phyloP scores from a whole-genome alignment of 2,329 filamentous ascomycete species.

The Sporothrix luriei region DNA sequence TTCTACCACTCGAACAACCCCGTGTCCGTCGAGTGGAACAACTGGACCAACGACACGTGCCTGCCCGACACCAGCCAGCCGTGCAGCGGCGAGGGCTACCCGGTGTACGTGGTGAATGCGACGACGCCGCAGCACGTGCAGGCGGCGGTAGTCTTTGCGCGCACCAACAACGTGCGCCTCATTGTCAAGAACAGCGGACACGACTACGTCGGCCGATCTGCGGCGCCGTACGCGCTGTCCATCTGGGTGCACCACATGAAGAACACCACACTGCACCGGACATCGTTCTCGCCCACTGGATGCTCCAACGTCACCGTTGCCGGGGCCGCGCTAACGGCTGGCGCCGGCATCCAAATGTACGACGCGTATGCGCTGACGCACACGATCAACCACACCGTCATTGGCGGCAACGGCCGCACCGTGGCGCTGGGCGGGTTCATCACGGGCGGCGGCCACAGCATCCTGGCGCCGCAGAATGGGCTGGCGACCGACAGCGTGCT shows the following conservation, averaged over 20 bases:
- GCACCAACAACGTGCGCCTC: constrained; percentile 43
- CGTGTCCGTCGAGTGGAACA: constrained; percentile 46
- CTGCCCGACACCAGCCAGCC: constrained; percentile 47
- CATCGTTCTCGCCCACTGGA: constrained; percentile 27
- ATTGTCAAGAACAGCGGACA: constrained; percentile 50
- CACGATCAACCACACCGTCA: constrained; percentile 51
- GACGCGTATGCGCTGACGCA: constrained; percentile 53
- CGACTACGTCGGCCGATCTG: constrained; percentile 48
- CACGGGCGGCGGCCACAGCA: constrained; percentile 63
- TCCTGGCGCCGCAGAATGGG: constrained; percentile 57
- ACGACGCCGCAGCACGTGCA: constrained; percentile 44
- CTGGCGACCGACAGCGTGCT: constrained; percentile 65
- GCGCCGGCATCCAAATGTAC: constrained; percentile 52
- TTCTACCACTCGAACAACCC: constrained; percentile 45
- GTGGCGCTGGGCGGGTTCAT: constrained; percentile 64
- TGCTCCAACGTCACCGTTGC: constrained; percentile 43
- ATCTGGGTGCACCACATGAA: constrained; percentile 43
- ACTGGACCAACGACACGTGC: constrained; percentile 56
- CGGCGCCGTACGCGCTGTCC: constrained; percentile 53
- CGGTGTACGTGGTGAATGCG: constrained; percentile 41
- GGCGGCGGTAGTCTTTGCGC: constrained; percentile 32
- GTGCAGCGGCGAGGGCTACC: constrained; percentile 43
- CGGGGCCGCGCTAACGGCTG: constrained; percentile 52
- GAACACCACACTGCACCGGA: constrained; percentile 54
- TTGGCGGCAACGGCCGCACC: constrained; percentile 58